phyloP scores from a whole-genome alignment of 139 green algal genomes.

The Trebouxia sp. region DNA sequence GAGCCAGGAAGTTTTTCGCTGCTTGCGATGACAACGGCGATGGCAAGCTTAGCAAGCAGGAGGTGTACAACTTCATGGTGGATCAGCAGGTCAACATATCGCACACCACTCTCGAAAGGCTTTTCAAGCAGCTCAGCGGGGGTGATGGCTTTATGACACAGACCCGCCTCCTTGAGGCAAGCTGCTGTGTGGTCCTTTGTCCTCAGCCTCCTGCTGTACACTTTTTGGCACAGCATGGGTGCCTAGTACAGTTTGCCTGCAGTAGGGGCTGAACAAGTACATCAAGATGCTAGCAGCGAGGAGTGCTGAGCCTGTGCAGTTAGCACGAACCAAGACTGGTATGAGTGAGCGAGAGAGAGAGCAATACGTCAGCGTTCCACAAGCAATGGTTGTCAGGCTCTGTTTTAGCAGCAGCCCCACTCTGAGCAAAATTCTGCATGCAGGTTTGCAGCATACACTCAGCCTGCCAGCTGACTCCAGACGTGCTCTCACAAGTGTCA shows the following conservation, averaged over 20 bases:
- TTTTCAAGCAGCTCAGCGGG: neutral
- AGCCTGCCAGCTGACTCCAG: neutral
- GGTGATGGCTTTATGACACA: neutral
- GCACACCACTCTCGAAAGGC: neutral
- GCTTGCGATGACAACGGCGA: neutral
- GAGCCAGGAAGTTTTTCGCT: neutral
- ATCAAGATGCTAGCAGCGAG: neutral
- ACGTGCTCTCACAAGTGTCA: neutral
- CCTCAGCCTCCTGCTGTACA: no score
- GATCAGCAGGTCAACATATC: neutral
- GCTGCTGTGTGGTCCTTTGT: no score
- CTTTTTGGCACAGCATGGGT: no score
- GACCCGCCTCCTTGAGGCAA: neutral
- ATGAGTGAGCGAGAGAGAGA: no score
- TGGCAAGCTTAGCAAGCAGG: constrained; percentile 4
- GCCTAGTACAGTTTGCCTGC: neutral
- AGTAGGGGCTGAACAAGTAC: neutral
- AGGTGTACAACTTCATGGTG: constrained; percentile 14
- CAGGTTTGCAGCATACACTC: neutral
- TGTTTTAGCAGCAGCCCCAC: neutral
- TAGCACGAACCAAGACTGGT: no score
- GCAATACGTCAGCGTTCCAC: no score
- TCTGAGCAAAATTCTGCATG: neutral
- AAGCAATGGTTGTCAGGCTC: no score
- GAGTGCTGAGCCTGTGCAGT: neutral